Evolutionary conservation across 192 early-diverging fungal genomes (phyloP).

Genomic region (Diversispora eburnea): DNA sequence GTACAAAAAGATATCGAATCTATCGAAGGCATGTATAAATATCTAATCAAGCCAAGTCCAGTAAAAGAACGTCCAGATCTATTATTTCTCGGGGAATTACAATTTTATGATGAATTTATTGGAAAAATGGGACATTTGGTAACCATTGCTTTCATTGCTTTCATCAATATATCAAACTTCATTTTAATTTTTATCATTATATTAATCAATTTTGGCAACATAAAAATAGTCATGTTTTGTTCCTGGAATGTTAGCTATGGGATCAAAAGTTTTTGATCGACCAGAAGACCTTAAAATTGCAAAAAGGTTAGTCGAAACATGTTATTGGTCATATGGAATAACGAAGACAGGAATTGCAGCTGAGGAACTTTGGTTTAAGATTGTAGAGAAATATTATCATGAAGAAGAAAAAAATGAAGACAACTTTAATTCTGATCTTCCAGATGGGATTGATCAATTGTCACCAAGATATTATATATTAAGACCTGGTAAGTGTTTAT

Average conservation of each 20-base stretch:
- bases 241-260: constrained; percentile 47
- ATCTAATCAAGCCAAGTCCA: constrained; percentile 31
- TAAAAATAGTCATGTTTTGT: constrained; percentile 52
- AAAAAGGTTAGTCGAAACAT: constrained; percentile 39
- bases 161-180: constrained; percentile 1
- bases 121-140: constrained; percentile 38
- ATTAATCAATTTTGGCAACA: background rate
- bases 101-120: background rate
- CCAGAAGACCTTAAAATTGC: constrained; percentile 36
- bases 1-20: constrained; percentile 29
- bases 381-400: background rate
- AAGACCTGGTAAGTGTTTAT: background rate
- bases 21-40: constrained; percentile 30
- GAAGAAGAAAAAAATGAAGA: constrained; percentile 8
- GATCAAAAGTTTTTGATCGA: constrained; percentile 40
- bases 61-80: constrained; percentile 25
- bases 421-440: background rate
- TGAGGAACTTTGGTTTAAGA: constrained; percentile 40
- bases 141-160: background rate
- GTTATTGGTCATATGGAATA: constrained; percentile 44
- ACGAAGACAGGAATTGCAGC: constrained; percentile 52
- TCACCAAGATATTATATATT: background rate
- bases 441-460: background rate
- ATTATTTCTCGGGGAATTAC: constrained; percentile 29
- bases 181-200: background rate